Base-by-base conservation (phyloP, 129 eudicot species). In the Ambrosia trifida region DNA sequence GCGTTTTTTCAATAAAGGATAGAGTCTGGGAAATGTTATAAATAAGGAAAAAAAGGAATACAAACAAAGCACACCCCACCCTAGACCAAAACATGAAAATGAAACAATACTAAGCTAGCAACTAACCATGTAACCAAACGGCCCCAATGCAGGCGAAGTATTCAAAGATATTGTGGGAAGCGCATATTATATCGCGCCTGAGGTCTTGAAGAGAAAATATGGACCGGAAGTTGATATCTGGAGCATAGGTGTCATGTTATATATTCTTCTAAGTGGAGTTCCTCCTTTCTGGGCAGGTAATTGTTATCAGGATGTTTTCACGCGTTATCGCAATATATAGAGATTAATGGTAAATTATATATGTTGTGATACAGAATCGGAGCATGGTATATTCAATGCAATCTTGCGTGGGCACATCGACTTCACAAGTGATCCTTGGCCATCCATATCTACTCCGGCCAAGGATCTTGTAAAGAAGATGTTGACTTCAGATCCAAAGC, bases 241-340 rank as follows among this genome's bases (percentile, higher is more conserved):
- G 97, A 88, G 97, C 57, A 69, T 91, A 35, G 97, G 97, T 41
- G 97, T 91, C 66, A 87, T 91, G 95, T 68, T 91, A 71, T 91
- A 91, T 58, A 91, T 91, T 75, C 95, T 91, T 78, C 81, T 91
- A 17, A 83, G 88, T 70, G 97, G 95, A 36, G 92, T 87, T 85
- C 97, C 97, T 69, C 97, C 97, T 57, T 91, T 91, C 72, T 91
- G 97, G 97, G 97, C 97, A 73, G 97, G 97, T 87, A 61, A 76
- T 76, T 58, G 31, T 67, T 9, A 47, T 64, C 3, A 45, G 28
- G 7, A 38, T 13, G 35, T 6, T n/a, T n/a, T n/a, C n/a, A n/a
- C n/a, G n/a, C n/a, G 3, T 32, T 45, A 8, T 46, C n/a, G 10
- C 40, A n/a, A n/a, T n/a, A n/a, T 18, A 5, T 5, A 35, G 24